Conservation (phyloP, 2,329 filamentous ascomycete species). For the Aspergillus novoparasiticus region DNA sequence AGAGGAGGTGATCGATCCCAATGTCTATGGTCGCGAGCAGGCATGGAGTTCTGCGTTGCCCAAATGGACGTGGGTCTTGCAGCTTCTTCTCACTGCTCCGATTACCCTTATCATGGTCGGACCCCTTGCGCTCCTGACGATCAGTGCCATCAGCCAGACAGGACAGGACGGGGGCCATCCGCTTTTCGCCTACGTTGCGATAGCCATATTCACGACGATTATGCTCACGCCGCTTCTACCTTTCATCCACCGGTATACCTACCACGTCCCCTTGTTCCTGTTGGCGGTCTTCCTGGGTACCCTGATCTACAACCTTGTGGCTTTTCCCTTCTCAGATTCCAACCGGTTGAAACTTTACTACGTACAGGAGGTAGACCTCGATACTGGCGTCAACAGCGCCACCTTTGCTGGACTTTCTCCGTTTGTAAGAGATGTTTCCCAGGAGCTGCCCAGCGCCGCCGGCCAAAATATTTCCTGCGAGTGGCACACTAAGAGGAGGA, state of each 20-base stretch:
- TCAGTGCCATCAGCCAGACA: slow-evolving; percentile 75
- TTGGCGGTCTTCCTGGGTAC: slow-evolving; percentile 73
- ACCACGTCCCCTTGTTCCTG: slow-evolving; percentile 78
- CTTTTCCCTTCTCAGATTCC: slow-evolving; percentile 82
- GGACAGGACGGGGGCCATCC: slow-evolving; percentile 78
- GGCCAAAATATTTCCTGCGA: slow-evolving; percentile 63
- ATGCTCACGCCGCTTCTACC: slow-evolving; percentile 76
- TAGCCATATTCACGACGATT: slow-evolving; percentile 69
- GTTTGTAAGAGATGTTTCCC: slow-evolving; percentile 68
- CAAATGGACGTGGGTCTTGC: slow-evolving; percentile 83
- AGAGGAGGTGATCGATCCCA: slow-evolving; percentile 31
- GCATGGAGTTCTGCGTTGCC: slow-evolving; percentile 80
- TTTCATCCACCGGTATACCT: slow-evolving; percentile 83
- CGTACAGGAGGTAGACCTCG: slow-evolving; percentile 76
- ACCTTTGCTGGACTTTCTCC: slow-evolving; percentile 68
- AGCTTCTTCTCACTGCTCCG: slow-evolving; percentile 79
- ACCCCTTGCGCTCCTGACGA: slow-evolving; percentile 73
- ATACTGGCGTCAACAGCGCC: slow-evolving; percentile 69
- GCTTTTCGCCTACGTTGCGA: slow-evolving; percentile 70
- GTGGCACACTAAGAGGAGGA: slow-evolving; percentile 34
- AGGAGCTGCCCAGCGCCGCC: slow-evolving; percentile 69
- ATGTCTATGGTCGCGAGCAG: slow-evolving; percentile 72
- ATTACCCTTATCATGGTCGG: slow-evolving; percentile 76
- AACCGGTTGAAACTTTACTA: slow-evolving; percentile 88
- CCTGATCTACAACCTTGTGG: slow-evolving; percentile 79